phyloP scores from a whole-genome alignment of 192 early-diverging fungal genomes.

The Coemansia sp. region DNA sequence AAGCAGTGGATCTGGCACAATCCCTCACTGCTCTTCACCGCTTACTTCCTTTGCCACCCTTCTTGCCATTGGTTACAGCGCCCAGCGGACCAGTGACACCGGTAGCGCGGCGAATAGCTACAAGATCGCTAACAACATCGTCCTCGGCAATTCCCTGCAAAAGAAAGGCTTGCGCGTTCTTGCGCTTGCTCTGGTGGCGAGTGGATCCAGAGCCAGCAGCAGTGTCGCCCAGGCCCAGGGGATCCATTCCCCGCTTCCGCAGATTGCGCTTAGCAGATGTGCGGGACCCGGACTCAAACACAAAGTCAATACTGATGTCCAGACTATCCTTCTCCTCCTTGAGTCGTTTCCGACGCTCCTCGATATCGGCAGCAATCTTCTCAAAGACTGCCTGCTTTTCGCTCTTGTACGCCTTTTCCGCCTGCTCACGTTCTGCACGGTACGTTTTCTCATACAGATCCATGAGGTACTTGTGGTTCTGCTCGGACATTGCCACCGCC shows the following conservation, averaged over 20 bases:
- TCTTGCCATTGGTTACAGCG: conserved; percentile 33
- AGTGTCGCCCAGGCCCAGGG: conserved; percentile 27
- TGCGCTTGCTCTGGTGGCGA: conserved; percentile 50
- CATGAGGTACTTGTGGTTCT: conserved; percentile 45
- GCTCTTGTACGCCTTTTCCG: conserved; percentile 68
- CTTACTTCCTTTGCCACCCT: conserved; percentile 40
- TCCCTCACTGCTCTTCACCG: conserved; percentile 12
- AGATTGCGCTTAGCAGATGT: conserved; percentile 58
- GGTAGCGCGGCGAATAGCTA: conserved; percentile 38
- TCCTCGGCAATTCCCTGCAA: conserved; percentile 46
- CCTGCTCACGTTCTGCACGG: conserved; percentile 36
- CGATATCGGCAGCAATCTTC: conserved; percentile 73
- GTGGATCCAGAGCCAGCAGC: conserved; percentile 1
- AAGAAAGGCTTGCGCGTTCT: conserved; percentile 33
- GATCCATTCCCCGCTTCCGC: conserved; percentile 60
- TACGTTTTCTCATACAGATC: conserved; percentile 37
- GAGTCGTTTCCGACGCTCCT: conserved; percentile 73
- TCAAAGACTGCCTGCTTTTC: conserved; percentile 73
- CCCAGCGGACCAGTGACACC: conserved; percentile 49
- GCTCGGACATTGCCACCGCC: conserved; percentile 67
- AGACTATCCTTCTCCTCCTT: conserved; percentile 84
- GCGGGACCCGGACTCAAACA: conserved; percentile 45
- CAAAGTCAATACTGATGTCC: conserved; percentile 66
- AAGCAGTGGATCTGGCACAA: background rate
- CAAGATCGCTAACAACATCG: conserved; percentile 45